Evolutionary conservation across 106 monocot genomes (phyloP), one percentile per base, ranked within the genome.

Genomic region (Acorus calamus): DNA sequence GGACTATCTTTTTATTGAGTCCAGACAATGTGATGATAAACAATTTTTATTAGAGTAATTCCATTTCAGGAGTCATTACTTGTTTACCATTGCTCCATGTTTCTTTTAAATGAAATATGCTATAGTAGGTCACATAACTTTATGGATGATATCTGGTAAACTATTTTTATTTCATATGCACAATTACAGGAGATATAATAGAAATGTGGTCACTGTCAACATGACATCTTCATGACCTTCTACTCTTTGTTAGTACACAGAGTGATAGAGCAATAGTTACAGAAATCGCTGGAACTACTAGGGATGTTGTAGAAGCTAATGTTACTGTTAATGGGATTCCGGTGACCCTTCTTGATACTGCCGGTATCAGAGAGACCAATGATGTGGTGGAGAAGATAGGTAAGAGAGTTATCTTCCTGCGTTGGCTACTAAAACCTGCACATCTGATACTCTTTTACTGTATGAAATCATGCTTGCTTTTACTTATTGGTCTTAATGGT

Each of bases 191-290:
- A 28, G 28, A 28, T 28, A 0, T 28, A 28, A 28, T 28, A 28
- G 28, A 28, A 28, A 28, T 28, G 28, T 28, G 28, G 28, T 28
- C 28, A 28, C 28, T 28, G 28, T 28, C 28, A 28, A 28, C 28
- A 28, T 28, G 28, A 11, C 52, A 50, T 63, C 59, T 66, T 65
- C 52, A 59, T 65, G 52, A 76, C 11, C 6, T 46, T 52, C 50
- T 71, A 53, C n/a, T 70, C 70, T 76, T 54, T 73, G 65, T 70
- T 96, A 90, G 94, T 47, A 68, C 87, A 82, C 90, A 96, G 94
- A 87, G 90, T 87, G 80, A 96, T 62, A 87, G 87, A 79, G 87
- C 94, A 53, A 96, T 96, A 66, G 87, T 96, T 73, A 91, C 94
- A 66, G 90, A 90, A 74, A 83, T 96, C 69, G 90, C 90, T 66